Evolutionary conservation across 2,329 filamentous ascomycete genomes (phyloP).

Genomic region (Ophiostoma australiae): DNA sequence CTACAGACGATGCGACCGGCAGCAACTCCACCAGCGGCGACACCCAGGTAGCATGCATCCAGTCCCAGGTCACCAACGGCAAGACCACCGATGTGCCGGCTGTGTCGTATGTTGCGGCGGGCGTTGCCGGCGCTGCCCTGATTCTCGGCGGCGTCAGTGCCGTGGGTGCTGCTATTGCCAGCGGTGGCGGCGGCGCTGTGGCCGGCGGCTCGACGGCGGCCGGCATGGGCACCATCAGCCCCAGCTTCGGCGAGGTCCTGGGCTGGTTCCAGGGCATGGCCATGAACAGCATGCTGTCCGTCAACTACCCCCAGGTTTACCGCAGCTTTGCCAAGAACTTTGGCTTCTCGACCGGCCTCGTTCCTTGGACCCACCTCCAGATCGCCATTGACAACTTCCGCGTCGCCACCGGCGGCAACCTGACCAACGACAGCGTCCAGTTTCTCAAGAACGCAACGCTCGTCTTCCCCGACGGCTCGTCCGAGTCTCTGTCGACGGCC

Average conservation of each 20-base stretch:
- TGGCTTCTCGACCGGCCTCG: constrained; percentile 78
- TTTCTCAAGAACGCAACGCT: constrained; percentile 72
- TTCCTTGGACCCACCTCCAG: constrained; percentile 80
- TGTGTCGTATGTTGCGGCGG: constrained; percentile 77
- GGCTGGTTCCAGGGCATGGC: constrained; percentile 92
- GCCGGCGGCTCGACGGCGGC: constrained; percentile 40
- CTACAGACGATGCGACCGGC: constrained; percentile 45
- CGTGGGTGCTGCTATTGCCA: constrained; percentile 39
- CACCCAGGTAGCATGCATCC: constrained; percentile 67
- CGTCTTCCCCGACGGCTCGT: constrained; percentile 59
- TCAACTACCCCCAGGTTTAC: constrained; percentile 81
- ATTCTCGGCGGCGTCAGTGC: constrained; percentile 68
- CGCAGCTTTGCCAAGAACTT: constrained; percentile 90
- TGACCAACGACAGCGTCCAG: constrained; percentile 71
- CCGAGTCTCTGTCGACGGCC: constrained; percentile 35
- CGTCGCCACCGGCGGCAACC: constrained; percentile 73
- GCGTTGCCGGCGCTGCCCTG: constrained; percentile 79
- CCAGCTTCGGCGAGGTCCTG: constrained; percentile 79
- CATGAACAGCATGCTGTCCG: constrained; percentile 93
- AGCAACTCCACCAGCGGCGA: constrained; percentile 28
- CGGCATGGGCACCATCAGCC: constrained; percentile 64
- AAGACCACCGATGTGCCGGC: constrained; percentile 71
- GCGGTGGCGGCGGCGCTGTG: constrained; percentile 47
- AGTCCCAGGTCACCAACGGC: constrained; percentile 78
- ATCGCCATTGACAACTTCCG: constrained; percentile 79